Evolutionary conservation across 2,329 filamentous ascomycete genomes (phyloP), one percentile per base, ranked within the genome.

Genomic region (Trichoderma sp.): DNA sequence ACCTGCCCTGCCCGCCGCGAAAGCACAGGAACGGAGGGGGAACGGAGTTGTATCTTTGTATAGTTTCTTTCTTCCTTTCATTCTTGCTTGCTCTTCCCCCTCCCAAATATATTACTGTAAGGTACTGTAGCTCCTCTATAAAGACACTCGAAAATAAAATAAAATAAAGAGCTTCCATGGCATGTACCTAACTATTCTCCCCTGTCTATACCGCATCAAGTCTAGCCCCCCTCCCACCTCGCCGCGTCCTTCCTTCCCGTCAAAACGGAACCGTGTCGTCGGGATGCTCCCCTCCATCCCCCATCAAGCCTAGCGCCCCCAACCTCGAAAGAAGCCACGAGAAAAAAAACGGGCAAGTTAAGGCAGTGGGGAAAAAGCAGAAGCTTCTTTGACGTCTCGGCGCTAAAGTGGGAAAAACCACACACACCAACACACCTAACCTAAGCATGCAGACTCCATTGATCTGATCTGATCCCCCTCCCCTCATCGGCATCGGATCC

Each of bases 161-260:
- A 43, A 36, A 14, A 58, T 9, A 21, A 36, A 9, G 9, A 64
- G 28, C 18, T 34, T 36, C 15, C 47, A 14, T 15, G 15, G 14
- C 14, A 36, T 14, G 32, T 14, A 11, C 14, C 15, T 18, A 15
- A 9, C 15, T 56, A 18, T 24, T 6, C 21, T 3, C 24, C n/a
- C 21, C 26, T 8, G 28, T 34, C 14, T 18, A 58, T 58, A 26
- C 64, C 64, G 0, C 12, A 57, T 67, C 9, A 8, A 58, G 64
- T 18, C 32, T 67, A 67, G 64, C 64, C 24, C 32, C 12, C 21
- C 15, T 56, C 12, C 18, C 11, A 6, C 26, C 32, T 43, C 51
- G 70, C 75, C 75, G 72, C 75, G 76, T 71, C 39, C 65, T 65
- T 61, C 24, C 66, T 53, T 70, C 66, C 66, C 70, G 70, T 36